Conservation (phyloP, 495 filamentous ascomycete species). For the Echria macrotheca region DNA sequence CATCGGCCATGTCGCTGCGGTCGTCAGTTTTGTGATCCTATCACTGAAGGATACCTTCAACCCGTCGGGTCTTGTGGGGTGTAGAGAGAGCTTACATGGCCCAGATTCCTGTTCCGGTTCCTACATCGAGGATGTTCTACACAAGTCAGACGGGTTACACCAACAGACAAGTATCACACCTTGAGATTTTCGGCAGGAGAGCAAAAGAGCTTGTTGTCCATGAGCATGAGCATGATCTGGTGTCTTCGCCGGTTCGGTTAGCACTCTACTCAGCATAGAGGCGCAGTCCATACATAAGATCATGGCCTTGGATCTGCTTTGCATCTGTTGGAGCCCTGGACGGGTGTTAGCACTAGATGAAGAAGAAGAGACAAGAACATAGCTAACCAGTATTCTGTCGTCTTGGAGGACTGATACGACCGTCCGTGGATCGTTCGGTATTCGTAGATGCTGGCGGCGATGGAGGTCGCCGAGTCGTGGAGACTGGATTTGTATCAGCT, state of each 20-base stretch:
- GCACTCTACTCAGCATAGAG: background rate
- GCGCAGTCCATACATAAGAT: constrained; percentile 16
- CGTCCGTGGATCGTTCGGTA: constrained; percentile 40
- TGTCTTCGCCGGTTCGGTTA: background rate
- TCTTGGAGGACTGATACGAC: constrained; percentile 26
- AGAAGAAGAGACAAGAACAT: too few relatives aligned
- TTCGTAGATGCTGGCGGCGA: constrained; percentile 41
- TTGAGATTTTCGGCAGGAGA: constrained; percentile 36
- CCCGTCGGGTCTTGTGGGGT: too few relatives aligned
- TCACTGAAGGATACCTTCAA: too few relatives aligned
- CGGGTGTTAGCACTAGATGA: too few relatives aligned
- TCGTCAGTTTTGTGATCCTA: too few relatives aligned
- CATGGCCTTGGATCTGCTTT: constrained; percentile 17
- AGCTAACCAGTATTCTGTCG: constrained; percentile 9
- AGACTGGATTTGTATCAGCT: too few relatives aligned
- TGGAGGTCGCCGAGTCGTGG: constrained; percentile 33
- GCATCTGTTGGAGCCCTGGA: constrained; percentile 27
- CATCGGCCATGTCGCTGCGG: constrained; percentile 55
- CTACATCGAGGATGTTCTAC: constrained; percentile 16
- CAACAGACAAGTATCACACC: too few relatives aligned
- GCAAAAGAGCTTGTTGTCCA: constrained; percentile 49
- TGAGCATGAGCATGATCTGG: constrained; percentile 20
- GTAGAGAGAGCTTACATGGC: constrained; percentile 15
- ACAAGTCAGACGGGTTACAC: too few relatives aligned
- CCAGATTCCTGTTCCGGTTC: constrained; percentile 20